phyloP scores from a whole-genome alignment of 257 asterid species.

The Lithospermum erythrorhizon region DNA sequence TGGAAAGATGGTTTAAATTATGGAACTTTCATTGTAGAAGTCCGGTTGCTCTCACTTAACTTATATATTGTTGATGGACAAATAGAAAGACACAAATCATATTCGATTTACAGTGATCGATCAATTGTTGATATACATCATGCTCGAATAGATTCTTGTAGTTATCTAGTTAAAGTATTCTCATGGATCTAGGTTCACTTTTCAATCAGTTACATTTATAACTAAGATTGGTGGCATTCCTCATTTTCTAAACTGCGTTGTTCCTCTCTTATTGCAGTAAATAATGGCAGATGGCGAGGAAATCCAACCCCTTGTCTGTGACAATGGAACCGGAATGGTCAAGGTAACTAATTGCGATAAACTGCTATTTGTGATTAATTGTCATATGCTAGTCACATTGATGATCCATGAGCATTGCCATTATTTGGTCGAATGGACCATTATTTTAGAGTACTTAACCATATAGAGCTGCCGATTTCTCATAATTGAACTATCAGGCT shows the following conservation, averaged over 20 bases:
- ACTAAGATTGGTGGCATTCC: neutral
- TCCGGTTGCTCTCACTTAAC: too few relatives aligned
- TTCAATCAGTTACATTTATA: neutral
- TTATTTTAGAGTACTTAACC: neutral
- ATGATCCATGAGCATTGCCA: too few relatives aligned
- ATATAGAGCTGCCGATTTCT: neutral
- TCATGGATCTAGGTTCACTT: neutral
- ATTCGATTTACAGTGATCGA: too few relatives aligned
- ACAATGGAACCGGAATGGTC: constrained; percentile 46
- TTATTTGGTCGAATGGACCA: neutral
- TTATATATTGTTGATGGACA: too few relatives aligned
- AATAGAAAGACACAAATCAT: too few relatives aligned
- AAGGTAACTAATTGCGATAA: constrained; percentile 16
- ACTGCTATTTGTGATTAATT: too few relatives aligned
- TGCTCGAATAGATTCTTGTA: neutral
- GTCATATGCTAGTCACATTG: too few relatives aligned
- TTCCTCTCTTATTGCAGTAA: neutral
- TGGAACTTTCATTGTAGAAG: too few relatives aligned
- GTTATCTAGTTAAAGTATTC: neutral
- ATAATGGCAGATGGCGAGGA: constrained; percentile 35
- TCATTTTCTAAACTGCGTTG: neutral
- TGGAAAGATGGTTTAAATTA: too few relatives aligned
- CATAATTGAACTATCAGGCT: constrained; percentile 11
- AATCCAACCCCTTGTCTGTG: constrained; percentile 42
- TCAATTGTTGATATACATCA: neutral